These are phyloP conservation scores for Passiflora organensis DNA, from an alignment of 345 rosid species.

Conservation along the genomic window DNA sequence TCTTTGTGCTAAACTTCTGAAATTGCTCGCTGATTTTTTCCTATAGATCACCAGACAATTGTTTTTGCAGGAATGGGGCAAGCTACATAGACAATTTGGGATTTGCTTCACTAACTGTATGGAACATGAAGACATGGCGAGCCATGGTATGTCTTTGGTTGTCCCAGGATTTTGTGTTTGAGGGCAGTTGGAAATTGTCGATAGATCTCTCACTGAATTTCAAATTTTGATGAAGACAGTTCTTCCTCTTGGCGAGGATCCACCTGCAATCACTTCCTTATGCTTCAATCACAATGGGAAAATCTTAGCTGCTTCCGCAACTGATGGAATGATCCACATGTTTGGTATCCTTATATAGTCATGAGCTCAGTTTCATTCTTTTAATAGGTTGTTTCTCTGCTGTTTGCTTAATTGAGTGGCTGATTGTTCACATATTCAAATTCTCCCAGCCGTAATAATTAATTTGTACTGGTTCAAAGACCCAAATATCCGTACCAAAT, in stretches of 20 bases:
- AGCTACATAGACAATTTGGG: constrained; percentile 41
- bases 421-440: constrained; percentile 1
- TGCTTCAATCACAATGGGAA: constrained; percentile 80
- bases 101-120: constrained; percentile 59
- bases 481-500: too few relatives aligned
- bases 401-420: background rate
- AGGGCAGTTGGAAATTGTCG: constrained; percentile 14
- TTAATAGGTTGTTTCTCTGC: background rate
- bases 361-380: background rate
- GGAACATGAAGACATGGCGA: constrained; percentile 81
- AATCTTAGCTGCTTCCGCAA: constrained; percentile 70
- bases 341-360: constrained; percentile 66
- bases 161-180: constrained; percentile 8
- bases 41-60: too few relatives aligned
- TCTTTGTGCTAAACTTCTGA: too few relatives aligned
- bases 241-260: constrained; percentile 82
- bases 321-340: constrained; percentile 85
- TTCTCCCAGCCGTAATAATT: too few relatives aligned
- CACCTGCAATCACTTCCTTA: constrained; percentile 66
- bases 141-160: constrained; percentile 52
- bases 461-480: too few relatives aligned
- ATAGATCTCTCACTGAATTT: constrained; percentile 23
- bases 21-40: too few relatives aligned
- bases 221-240: constrained; percentile 57
- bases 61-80: constrained; percentile 40